A percentile compares a stretch with the other conserved stretches of the same genome.
Conservation (phyloP, 257 asterid species). For the Parsonsia alboflavescens region DNA sequence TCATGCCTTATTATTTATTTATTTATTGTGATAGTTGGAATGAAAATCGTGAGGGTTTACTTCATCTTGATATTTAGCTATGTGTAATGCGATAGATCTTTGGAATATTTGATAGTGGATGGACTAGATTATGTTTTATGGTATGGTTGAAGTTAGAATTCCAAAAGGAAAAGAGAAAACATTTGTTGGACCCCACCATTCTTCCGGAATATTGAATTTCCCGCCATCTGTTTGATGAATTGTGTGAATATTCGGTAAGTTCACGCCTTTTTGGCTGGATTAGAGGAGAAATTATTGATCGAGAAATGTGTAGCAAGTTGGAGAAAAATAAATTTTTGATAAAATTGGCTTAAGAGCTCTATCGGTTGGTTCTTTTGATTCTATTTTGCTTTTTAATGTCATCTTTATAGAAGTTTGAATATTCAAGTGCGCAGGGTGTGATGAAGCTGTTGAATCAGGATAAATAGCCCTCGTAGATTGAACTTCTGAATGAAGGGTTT, state of each 20-base stretch:
- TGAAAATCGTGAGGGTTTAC: background rate
- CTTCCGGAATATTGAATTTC: background rate
- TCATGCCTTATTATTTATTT: background rate
- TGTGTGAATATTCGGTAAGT: constrained; percentile 2
- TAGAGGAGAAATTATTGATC: background rate
- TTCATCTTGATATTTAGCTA: background rate
- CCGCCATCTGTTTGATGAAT: background rate
- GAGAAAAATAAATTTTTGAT: background rate
- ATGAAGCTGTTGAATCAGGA: constrained; percentile 1
- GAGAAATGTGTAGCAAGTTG: background rate
- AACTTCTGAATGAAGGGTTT: background rate
- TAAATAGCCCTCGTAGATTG: background rate
- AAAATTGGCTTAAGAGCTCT: background rate
- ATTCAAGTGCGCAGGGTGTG: background rate
- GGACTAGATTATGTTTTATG: background rate
- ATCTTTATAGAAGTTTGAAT: background rate
- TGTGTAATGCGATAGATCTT: background rate
- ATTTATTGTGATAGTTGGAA: background rate
- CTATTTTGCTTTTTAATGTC: background rate
- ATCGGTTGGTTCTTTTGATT: background rate
- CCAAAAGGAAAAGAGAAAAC: background rate
- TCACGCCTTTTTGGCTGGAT: background rate
- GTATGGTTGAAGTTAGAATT: background rate
- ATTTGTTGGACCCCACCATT: background rate
- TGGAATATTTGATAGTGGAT: background rate